Evolutionary conservation across 2,329 filamentous ascomycete genomes (phyloP), one percentile per base, ranked within the genome.

Genomic region (Calonectria fujianensis): DNA sequence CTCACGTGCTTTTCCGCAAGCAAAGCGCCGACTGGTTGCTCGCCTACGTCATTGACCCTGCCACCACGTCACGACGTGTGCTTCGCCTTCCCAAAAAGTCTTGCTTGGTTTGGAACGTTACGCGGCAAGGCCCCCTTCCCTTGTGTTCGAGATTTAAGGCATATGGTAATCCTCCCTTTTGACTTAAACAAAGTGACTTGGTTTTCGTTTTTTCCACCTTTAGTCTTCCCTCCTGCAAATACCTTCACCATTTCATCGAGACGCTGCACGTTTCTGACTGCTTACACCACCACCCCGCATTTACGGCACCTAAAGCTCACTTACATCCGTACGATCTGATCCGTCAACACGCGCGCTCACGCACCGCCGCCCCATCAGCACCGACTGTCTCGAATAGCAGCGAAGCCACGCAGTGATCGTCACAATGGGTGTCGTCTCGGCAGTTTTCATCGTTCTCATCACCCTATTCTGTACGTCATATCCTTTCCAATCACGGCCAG

Each of bases 341-440:
- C 51, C 61, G 65, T 70, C 59, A 70, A 48, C 61, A 52, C 50
- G 45, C 63, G 37, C 69, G 61, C 61, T 20, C 69, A 48, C 66
- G 66, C 61, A 69, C 32, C 27, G n/a, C 32, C 51, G n/a, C 32
- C 51, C 66, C 67, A 73, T 66, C 57, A 51, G 31, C 27, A 63
- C 57, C 57, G 31, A 66, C 57, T 37, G 51, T 45, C 16, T 57
- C 57, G 24, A 57, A 65, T 61, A 45, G 18, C 59, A 65, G 31
- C 52, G 18, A 31, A 73, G 59, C 72, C 50, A 41, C 66, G 39
- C 66, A 69, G 29, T 29, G 76, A 76, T 75, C 75, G 79, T 70
- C 80, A 87, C 79, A 67, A 91, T 91, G 90, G 87, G 88, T 78
- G 88, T 83, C 75, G 84, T 82, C 45, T 89, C 89, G 20, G 86